Evolutionary conservation across 768 basidiomycete genomes (phyloP).

Genomic region (Podaxis sp.): DNA sequence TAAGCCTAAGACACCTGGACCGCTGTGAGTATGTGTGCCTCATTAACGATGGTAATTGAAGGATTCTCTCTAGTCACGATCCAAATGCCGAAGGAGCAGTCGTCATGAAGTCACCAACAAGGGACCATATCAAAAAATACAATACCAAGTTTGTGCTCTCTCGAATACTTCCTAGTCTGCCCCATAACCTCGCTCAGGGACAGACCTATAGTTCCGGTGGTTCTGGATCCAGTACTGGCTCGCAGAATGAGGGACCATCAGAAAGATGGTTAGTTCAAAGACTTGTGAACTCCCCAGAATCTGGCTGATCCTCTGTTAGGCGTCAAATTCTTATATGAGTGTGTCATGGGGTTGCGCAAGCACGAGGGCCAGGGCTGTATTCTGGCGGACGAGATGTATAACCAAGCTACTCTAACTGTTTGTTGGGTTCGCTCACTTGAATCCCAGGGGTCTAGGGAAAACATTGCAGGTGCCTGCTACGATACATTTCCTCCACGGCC

Average conservation of each 20-base stretch:
- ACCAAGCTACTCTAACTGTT: slow-evolving; percentile 10
- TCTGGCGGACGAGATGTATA: slow-evolving; percentile 92
- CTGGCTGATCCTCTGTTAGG: slow-evolving; percentile 35
- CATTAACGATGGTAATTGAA: neutral
- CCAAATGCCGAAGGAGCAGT: slow-evolving; percentile 75
- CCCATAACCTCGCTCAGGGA: slow-evolving; percentile 38
- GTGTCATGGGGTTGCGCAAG: slow-evolving; percentile 90
- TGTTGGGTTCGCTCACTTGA: slow-evolving; percentile 11
- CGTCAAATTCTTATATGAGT: slow-evolving; percentile 90
- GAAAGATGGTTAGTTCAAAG: slow-evolving; percentile 58
- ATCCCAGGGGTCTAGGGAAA: slow-evolving; percentile 89
- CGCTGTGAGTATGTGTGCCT: slow-evolving; percentile 41
- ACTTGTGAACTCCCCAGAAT: neutral
- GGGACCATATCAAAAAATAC: slow-evolving; percentile 60
- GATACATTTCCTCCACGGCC: neutral
- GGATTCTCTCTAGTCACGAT: slow-evolving; percentile 57
- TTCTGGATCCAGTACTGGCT: slow-evolving; percentile 84
- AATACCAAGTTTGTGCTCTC: slow-evolving; percentile 61
- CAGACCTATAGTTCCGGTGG: slow-evolving; percentile 71
- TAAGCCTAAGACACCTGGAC: slow-evolving; percentile 33
- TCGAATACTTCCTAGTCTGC: slow-evolving; percentile 4
- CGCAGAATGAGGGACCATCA: slow-evolving; percentile 85
- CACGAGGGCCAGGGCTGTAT: slow-evolving; percentile 94
- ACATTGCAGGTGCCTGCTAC: slow-evolving; percentile 62
- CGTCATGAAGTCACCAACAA: slow-evolving; percentile 79